Percentiles rank a stretch among this genome's conserved stretches.
Evolutionary conservation across 2,329 filamentous ascomycete species (phyloP).

Genomic region (Hypomyces rosellus): DNA sequence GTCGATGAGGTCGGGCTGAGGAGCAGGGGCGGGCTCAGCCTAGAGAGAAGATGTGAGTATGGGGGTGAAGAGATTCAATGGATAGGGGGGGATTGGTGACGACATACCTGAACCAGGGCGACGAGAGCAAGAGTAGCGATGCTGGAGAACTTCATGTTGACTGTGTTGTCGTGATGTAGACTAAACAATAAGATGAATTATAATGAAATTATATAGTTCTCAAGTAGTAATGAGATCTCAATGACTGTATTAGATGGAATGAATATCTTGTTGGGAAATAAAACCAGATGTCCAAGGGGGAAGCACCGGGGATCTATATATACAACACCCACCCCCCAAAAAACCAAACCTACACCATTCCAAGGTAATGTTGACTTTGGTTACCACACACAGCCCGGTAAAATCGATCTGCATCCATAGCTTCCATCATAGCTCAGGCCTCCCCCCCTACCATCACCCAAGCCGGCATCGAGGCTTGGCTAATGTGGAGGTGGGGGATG

Average conservation of each 20-base stretch:
- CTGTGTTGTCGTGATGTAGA: not conserved
- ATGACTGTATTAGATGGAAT: not conserved
- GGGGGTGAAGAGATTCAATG: not conserved
- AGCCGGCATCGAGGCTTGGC: too few relatives aligned
- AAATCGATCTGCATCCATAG: too few relatives aligned
- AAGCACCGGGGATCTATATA: not conserved
- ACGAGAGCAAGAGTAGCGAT: slow-evolving; percentile 26
- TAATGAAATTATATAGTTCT: not conserved
- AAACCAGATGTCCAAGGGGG: not conserved
- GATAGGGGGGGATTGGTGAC: not conserved
- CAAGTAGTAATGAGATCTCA: not conserved
- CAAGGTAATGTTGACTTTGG: not conserved
- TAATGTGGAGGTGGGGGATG: too few relatives aligned
- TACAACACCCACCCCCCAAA: not conserved
- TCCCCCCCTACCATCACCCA: too few relatives aligned
- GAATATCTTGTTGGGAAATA: not conserved
- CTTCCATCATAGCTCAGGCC: too few relatives aligned
- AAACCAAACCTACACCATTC: not conserved
- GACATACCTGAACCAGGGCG: slow-evolving; percentile 25
- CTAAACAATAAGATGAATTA: not conserved
- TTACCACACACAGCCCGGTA: too few relatives aligned
- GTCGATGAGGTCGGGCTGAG: slow-evolving; percentile 10
- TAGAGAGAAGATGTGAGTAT: not conserved
- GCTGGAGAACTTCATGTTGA: slow-evolving; percentile 34
- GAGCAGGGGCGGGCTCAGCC: slow-evolving; percentile 11